Conservation (phyloP, 2,329 filamentous ascomycete species). For the Fusarium dimerum region DNA sequence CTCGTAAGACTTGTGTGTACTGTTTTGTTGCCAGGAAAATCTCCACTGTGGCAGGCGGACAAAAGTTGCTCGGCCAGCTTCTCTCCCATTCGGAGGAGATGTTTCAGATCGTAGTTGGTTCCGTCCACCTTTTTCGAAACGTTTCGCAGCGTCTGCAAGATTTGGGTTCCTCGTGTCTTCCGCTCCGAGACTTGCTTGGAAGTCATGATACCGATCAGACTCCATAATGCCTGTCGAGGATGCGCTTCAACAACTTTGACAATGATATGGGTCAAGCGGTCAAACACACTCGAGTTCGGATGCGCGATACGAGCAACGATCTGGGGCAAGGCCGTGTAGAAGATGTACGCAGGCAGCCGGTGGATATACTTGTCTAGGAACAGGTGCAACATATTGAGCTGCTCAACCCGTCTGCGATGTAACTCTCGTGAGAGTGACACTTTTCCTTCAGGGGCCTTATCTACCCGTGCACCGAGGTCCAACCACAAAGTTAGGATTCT, state of each 20-base stretch:
- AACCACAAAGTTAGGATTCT: conserved; percentile 93
- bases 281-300: conserved; percentile 75
- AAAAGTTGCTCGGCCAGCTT: conserved; percentile 82
- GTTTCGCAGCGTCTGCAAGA: conserved; percentile 52
- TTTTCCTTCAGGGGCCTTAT: conserved; percentile 60
- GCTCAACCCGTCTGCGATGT: conserved; percentile 58
- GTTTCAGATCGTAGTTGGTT: conserved; percentile 61
- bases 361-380: conserved; percentile 79
- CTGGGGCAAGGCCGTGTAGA: conserved; percentile 83
- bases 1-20: conserved; percentile 72
- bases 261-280: conserved; percentile 76
- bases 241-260: conserved; percentile 83
- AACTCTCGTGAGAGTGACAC: conserved; percentile 54
- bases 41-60: conserved; percentile 74
- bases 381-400: conserved; percentile 68
- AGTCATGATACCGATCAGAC: conserved; percentile 82
- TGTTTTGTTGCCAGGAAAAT: conserved; percentile 67
- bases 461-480: conserved; percentile 78
- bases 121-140: conserved; percentile 54
- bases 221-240: conserved; percentile 91
- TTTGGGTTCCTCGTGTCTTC: conserved; percentile 50
- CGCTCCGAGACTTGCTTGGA: conserved; percentile 72
- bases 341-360: conserved; percentile 72
- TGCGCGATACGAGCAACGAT: conserved; percentile 96
- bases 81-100: conserved; percentile 75